A percentile compares a stretch with the other conserved stretches of the same genome.
Conservation (phyloP, 2,329 filamentous ascomycete genomes). For the Colletotrichum abscissum region DNA sequence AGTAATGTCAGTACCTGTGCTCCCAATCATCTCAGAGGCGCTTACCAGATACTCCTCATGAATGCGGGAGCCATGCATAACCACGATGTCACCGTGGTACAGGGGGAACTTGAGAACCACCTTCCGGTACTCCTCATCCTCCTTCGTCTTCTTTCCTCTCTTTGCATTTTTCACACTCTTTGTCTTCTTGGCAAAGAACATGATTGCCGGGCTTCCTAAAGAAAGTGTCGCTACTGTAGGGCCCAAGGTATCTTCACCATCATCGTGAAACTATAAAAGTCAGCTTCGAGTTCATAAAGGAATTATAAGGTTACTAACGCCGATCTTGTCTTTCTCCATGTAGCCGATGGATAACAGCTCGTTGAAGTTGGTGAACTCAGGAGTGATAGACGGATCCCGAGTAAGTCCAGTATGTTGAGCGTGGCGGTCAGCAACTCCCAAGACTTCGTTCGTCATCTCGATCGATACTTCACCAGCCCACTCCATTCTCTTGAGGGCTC, state of each 20-base stretch:
- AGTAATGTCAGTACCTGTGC: slow-evolving; percentile 35
- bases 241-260: slow-evolving; percentile 72
- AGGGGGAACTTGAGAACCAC: slow-evolving; percentile 54
- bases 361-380: slow-evolving; percentile 62
- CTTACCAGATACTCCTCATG: slow-evolving; percentile 68
- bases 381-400: slow-evolving; percentile 39
- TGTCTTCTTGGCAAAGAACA: slow-evolving; percentile 68
- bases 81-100: slow-evolving; percentile 71
- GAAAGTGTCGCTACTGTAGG: slow-evolving; percentile 72
- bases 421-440: slow-evolving; percentile 9
- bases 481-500: slow-evolving; percentile 62
- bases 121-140: not conserved
- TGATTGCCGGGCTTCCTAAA: slow-evolving; percentile 67
- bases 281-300: not conserved
- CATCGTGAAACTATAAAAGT: slow-evolving; percentile 69
- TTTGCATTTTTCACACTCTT: slow-evolving; percentile 40
- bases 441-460: slow-evolving; percentile 37
- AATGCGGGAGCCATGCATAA: slow-evolving; percentile 71
- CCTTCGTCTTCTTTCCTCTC: not conserved
- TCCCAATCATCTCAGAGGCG: not conserved
- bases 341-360: slow-evolving; percentile 73
- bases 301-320: slow-evolving; percentile 45
- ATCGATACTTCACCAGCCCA: slow-evolving; percentile 64
- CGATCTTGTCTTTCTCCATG: slow-evolving; percentile 68
- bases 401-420: not conserved